These are phyloP conservation scores for Gigaspora rosea DNA, from an alignment of 192 early-diverging fungal genomes.

Conservation along the genomic window DNA sequence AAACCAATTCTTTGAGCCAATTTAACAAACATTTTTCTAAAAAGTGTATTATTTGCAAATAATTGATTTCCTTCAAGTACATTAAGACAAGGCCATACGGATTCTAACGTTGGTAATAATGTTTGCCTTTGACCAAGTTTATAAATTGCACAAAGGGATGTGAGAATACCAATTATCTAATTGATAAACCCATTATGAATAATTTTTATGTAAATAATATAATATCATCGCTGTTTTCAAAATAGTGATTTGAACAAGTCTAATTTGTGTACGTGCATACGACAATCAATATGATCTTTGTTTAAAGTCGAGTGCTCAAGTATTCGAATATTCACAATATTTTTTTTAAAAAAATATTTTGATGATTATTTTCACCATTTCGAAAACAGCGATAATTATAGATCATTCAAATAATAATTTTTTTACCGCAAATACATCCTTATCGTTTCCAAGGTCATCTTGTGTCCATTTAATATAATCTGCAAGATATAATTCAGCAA, in stretches of 20 bases:
- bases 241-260: no score
- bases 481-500: slow-evolving; percentile 56
- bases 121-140: slow-evolving; percentile 68
- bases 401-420: not conserved
- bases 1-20: slow-evolving; percentile 82
- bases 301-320: no score
- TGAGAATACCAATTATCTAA: slow-evolving; percentile 61
- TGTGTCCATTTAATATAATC: slow-evolving; percentile 76
- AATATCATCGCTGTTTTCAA: no score
- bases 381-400: no score
- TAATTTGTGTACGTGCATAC: no score
- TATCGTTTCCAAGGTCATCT: slow-evolving; percentile 32
- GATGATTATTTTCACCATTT: no score
- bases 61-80: slow-evolving; percentile 47
- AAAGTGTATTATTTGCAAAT: slow-evolving; percentile 69
- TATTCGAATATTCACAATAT: no score
- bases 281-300: no score
- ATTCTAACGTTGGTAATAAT: slow-evolving; percentile 57
- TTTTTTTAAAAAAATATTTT: no score
- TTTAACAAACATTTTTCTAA: slow-evolving; percentile 83
- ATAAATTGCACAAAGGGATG: slow-evolving; percentile 66
- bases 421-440: slow-evolving; percentile 55
- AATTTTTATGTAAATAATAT: no score
- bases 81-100: slow-evolving; percentile 44
- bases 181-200: no score